Evolutionary conservation across 1,139 yeast genomes (phyloP), one percentile per base, ranked within the genome.

Genomic region (Blastobotrys niveus): DNA sequence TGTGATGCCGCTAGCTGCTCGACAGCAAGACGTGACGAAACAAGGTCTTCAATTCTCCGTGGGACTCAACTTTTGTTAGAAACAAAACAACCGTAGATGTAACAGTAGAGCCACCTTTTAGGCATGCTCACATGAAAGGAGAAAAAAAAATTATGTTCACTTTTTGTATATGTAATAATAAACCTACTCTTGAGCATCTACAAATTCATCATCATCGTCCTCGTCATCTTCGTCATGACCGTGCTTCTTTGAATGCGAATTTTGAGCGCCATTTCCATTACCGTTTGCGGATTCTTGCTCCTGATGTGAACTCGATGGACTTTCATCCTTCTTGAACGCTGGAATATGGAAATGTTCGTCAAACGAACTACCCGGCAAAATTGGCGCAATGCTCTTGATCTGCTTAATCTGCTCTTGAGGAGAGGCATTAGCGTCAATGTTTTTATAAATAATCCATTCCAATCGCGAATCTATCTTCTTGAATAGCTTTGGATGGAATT

Each of bases 31-130:
- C 57, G 73, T 75, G 17, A 62, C 77, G 5, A 71, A 95, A 57
- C 88, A 85, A 60, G 97, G 97, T 0, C 63, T 91, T 33, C 97
- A 89, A 61, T 88, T 87, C 63, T 97, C 97, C 21, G 78, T 91
- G 42, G 97, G 97, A 0, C 67, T 87, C 38, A 80, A 91, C 22
- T 88, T 87, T 3, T 35, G 24, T 12, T 35, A 35, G 17, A 34
- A 34, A 14, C 21, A 14, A 34, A 20, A 24, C 26, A 24, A 10
- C 10, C 10, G 26, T 24, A 10, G 7, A 24, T 24, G 26, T 7
- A 7, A 7, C 26, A 7, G 26, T 24, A 24, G 26, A 24, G 26
- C 10, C n/a, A n/a, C n/a, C n/a, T n/a, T n/a, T n/a, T n/a, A n/a
- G n/a, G n/a, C n/a, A n/a, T n/a, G n/a, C n/a, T n/a, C n/a, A n/a